These are phyloP conservation scores for Furculomyces boomerangus DNA, from an alignment of 371 early-diverging fungal species.

Conservation along the genomic window DNA sequence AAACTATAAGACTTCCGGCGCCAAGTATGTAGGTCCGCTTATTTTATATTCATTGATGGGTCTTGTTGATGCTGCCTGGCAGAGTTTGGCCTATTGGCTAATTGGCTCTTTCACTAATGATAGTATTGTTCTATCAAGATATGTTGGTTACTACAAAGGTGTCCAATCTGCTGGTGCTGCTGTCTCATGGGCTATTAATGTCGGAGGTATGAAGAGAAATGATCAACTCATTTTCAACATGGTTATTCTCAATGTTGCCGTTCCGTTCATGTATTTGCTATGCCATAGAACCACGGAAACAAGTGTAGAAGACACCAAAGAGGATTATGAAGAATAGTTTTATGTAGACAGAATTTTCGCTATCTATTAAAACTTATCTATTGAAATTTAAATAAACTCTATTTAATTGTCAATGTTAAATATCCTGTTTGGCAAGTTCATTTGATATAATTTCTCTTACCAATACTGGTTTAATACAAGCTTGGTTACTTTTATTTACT, in stretches of 20 bases:
- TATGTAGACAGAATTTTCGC: too few species aligned
- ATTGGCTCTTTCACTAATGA: slow-evolving; percentile 56
- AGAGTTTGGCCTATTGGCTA: slow-evolving; percentile 49
- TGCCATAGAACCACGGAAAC: slow-evolving; percentile 1
- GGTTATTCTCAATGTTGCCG: slow-evolving; percentile 18
- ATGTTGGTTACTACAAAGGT: slow-evolving; percentile 70
- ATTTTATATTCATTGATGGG: slow-evolving; percentile 47
- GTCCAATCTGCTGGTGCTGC: slow-evolving; percentile 54
- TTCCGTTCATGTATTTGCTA: slow-evolving; percentile 22
- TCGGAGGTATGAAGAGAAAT: slow-evolving; percentile 7
- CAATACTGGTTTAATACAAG: too few species aligned
- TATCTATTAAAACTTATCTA: too few species aligned
- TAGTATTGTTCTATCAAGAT: slow-evolving; percentile 38
- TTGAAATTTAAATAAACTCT: too few species aligned
- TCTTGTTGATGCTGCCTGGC: slow-evolving; percentile 44
- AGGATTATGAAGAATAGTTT: neutral
- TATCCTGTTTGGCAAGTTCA: too few species aligned
- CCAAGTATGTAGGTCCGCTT: slow-evolving; percentile 31
- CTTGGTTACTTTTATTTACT: too few species aligned
- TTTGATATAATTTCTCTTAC: too few species aligned
- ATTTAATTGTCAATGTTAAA: too few species aligned
- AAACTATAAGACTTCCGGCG: slow-evolving; percentile 23
- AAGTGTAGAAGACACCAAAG: neutral
- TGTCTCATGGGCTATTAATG: slow-evolving; percentile 29
- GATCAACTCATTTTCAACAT: slow-evolving; percentile 22